A percentile compares a stretch with the other conserved stretches of the same genome.
Conservation (phyloP, 257 asterid genomes). For the Solanum corneliomulleri region DNA sequence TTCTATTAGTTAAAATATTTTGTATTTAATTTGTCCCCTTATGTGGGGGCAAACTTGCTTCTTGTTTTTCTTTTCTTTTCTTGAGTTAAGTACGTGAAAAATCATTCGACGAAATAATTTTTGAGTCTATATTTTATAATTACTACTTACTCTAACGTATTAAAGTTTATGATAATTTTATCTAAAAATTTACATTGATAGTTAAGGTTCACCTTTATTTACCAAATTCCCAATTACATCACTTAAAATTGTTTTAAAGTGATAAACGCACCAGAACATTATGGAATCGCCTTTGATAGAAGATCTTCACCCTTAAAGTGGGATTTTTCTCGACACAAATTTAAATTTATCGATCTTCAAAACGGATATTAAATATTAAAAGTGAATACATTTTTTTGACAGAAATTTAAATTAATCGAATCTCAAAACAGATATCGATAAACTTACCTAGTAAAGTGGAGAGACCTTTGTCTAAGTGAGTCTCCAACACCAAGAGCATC, state of each 20-base stretch:
- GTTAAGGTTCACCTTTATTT: not conserved
- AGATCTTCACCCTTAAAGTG: not conserved
- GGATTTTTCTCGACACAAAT: not conserved
- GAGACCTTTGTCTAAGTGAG: constrained; percentile 21
- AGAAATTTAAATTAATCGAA: not conserved
- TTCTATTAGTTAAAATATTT: not conserved
- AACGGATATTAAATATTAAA: not conserved
- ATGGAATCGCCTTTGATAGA: not conserved
- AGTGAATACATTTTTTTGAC: too few relatives aligned
- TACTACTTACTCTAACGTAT: rapidly evolving
- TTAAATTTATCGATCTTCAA: not conserved
- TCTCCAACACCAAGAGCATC: constrained; percentile 33
- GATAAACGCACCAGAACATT: not conserved
- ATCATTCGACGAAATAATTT: too few relatives aligned
- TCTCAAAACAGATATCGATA: not conserved
- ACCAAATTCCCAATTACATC: too few relatives aligned
- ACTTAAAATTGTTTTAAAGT: too few relatives aligned
- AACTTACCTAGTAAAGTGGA: constrained; percentile 13
- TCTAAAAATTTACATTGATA: not conserved
- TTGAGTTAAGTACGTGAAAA: too few relatives aligned
- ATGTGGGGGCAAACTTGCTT: not conserved
- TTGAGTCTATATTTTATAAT: not conserved
- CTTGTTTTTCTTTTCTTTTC: not conserved
- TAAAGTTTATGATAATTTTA: not conserved
- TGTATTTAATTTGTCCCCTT: not conserved